Evolutionary conservation across 768 basidiomycete species (phyloP).

Genomic region (Sarcodon aspratus): DNA sequence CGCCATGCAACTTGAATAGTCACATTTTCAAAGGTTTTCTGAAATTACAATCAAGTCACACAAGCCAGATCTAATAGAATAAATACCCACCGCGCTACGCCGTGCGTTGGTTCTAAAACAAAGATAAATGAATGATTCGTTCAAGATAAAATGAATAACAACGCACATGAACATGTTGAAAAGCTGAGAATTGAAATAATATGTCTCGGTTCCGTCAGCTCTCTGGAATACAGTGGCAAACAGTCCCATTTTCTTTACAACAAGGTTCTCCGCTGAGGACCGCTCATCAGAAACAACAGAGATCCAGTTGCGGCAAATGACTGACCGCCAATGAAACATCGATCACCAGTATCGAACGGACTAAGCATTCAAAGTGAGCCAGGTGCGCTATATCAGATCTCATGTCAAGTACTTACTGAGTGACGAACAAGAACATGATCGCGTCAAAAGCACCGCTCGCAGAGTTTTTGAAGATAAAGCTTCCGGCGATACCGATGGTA

Average conservation of each 20-base stretch:
- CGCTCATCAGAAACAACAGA: not conserved
- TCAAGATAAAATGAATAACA: not conserved
- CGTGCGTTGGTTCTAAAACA: slow-evolving; percentile 52
- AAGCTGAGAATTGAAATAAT: slow-evolving; percentile 73
- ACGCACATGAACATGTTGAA: slow-evolving; percentile 66
- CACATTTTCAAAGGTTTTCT: slow-evolving; percentile 59
- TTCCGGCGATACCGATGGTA: slow-evolving; percentile 58
- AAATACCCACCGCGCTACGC: slow-evolving; percentile 45
- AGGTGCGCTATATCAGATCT: not conserved
- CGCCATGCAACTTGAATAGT: slow-evolving; percentile 69
- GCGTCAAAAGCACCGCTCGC: slow-evolving; percentile 68
- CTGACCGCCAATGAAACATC: slow-evolving; percentile 62
- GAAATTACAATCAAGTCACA: not conserved
- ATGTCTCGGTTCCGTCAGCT: slow-evolving; percentile 65
- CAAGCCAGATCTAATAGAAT: not conserved
- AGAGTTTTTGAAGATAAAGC: slow-evolving; percentile 72
- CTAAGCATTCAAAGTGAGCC: slow-evolving; percentile 22
- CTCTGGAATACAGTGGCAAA: slow-evolving; percentile 74
- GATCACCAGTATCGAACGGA: slow-evolving; percentile 74
- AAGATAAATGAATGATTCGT: not conserved
- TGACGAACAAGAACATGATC: slow-evolving; percentile 75
- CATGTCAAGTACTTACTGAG: slow-evolving; percentile 42
- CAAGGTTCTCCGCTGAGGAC: slow-evolving; percentile 44
- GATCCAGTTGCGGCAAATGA: not conserved
- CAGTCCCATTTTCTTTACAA: slow-evolving; percentile 73